These are phyloP conservation scores for Alternaria arborescens DNA, from an alignment of 2,329 filamentous ascomycete species.

Conservation along the genomic window DNA sequence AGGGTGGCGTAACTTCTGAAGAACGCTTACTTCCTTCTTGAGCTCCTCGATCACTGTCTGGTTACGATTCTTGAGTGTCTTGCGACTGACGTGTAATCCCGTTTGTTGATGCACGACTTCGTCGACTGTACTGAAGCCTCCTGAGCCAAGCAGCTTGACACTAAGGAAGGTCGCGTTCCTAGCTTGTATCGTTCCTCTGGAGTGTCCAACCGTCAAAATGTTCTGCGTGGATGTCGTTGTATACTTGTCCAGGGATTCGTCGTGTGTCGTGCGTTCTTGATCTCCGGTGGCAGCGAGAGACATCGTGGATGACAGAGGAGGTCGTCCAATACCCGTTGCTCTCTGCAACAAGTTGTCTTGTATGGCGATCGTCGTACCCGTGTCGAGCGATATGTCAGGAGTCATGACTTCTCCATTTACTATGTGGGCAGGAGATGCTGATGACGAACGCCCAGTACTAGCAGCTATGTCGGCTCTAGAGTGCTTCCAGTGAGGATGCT, in stretches of 20 bases:
- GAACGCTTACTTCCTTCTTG: constrained; percentile 46
- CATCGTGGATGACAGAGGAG: background rate
- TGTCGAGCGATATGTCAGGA: background rate
- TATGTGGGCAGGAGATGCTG: background rate
- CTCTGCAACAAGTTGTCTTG: background rate
- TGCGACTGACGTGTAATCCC: constrained; percentile 44
- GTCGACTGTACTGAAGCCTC: constrained; percentile 51
- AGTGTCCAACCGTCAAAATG: background rate
- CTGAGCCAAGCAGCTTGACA: constrained; percentile 46
- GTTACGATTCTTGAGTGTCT: constrained; percentile 50
- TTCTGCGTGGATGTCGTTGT: background rate
- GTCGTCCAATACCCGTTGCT: background rate
- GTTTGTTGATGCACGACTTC: constrained; percentile 49
- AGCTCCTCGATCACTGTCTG: constrained; percentile 44
- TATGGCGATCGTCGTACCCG: background rate
- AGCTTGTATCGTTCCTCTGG: constrained; percentile 4
- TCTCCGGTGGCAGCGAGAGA: background rate
- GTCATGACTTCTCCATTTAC: background rate
- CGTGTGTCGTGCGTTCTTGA: background rate
- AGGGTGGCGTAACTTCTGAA: constrained; percentile 51
- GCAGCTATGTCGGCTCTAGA: background rate
- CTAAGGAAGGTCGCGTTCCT: constrained; percentile 40
- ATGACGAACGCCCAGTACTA: background rate
- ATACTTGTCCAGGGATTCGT: background rate
- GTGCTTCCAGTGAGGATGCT: constrained; percentile 2